Conservation (phyloP, 2,329 filamentous ascomycete genomes). For the Didymellaceae sp. region DNA sequence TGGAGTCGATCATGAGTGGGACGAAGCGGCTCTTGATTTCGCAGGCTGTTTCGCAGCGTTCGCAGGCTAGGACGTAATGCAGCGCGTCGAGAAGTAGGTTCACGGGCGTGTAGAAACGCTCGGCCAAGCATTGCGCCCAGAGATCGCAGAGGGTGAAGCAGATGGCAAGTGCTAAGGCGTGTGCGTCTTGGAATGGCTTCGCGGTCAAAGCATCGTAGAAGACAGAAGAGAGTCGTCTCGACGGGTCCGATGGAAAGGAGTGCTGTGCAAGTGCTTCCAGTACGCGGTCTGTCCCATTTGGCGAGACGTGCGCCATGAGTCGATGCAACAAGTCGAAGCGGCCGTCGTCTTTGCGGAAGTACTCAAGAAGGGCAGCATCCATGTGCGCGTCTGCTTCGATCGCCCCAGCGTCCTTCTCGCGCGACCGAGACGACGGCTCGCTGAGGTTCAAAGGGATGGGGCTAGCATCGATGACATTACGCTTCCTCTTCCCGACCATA, state of each 20-base stretch:
- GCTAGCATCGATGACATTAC: conserved; percentile 66
- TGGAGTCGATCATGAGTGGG: conserved; percentile 52
- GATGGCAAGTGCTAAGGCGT: conserved; percentile 68
- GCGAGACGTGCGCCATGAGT: conserved; percentile 67
- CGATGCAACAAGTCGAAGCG: conserved; percentile 62
- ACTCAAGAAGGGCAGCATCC: conserved; percentile 45
- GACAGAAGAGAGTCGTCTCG: conserved; percentile 66
- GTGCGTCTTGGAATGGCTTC: conserved; percentile 55
- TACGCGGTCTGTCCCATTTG: conserved; percentile 63
- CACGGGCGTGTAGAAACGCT: conserved; percentile 68
- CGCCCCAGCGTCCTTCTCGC: conserved; percentile 34
- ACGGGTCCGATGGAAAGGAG: conserved; percentile 65
- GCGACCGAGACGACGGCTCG: conserved; percentile 48
- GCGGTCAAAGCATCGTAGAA: conserved; percentile 72
- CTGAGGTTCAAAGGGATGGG: conserved; percentile 65
- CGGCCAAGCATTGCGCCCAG: conserved; percentile 71
- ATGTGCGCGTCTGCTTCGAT: conserved; percentile 15
- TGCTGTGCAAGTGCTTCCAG: conserved; percentile 72
- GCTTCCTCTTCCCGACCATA: conserved; percentile 70
- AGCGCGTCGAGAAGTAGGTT: conserved; percentile 70
- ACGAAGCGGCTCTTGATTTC: conserved; percentile 64
- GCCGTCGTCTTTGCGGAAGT: conserved; percentile 46
- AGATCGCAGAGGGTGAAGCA: conserved; percentile 68
- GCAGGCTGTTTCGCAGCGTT: conserved; percentile 65
- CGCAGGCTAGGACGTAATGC: conserved; percentile 67